Conservation (phyloP, 78 protist genomes). For the Speleostelium caveatum region DNA sequence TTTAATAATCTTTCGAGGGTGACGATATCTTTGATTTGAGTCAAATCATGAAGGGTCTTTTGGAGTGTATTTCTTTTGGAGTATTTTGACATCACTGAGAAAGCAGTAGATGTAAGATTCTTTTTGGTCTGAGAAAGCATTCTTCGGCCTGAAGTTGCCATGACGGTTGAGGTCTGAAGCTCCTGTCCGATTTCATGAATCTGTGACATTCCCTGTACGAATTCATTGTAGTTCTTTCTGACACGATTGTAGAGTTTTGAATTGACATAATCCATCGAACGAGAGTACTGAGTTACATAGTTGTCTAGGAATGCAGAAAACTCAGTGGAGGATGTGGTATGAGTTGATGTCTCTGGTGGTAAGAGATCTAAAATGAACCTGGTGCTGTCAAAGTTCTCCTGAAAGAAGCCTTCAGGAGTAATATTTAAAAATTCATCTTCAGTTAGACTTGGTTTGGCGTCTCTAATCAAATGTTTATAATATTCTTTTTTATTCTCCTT, state of each 20-base stretch:
- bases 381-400: conserved; percentile 28
- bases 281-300: conserved; percentile 2
- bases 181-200: conserved; percentile 80
- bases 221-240: conserved; percentile 71
- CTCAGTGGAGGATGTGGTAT: conserved; percentile 5
- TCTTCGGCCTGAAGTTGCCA: conserved; percentile 55
- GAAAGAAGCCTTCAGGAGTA: conserved; percentile 59
- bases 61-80: conserved; percentile 34
- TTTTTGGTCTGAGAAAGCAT: conserved; percentile 52
- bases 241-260: conserved; percentile 59
- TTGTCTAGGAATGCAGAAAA: conserved; percentile 28
- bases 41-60: conserved; percentile 29
- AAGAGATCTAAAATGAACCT: conserved; percentile 27
- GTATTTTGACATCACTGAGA: conserved; percentile 54
- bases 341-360: conserved; percentile 5
- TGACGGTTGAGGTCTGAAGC: conserved; percentile 45
- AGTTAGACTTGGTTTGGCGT: conserved; percentile 29
- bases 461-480: conserved; percentile 24
- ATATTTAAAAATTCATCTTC: conserved; percentile 52
- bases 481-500: conserved; percentile 48
- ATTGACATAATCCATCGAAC: conserved; percentile 69
- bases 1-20: conserved; percentile 44
- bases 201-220: conserved; percentile 82
- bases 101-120: conserved; percentile 54
- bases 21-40: conserved; percentile 58